Conservation (phyloP, 306 rosid species). For the Prunus campanulata region DNA sequence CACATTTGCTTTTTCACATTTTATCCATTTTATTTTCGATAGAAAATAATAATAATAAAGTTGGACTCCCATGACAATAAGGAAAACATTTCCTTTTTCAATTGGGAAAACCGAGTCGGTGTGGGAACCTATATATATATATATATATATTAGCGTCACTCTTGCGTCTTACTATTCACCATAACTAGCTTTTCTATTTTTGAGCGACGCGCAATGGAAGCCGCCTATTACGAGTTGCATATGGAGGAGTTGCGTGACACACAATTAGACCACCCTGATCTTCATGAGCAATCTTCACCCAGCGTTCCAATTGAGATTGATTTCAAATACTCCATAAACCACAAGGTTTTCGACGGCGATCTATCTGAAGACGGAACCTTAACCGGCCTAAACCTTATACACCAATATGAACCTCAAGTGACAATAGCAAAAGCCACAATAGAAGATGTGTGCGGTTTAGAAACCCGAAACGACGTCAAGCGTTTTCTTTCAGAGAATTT, state of each 20-base stretch:
- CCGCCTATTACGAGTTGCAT: too few relatives aligned
- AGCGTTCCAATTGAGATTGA: not conserved
- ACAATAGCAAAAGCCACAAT: not conserved
- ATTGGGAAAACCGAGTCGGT: too few relatives aligned
- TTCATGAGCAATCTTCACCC: not conserved
- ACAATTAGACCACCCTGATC: not conserved
- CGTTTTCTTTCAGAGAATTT: not conserved
- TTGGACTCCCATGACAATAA: too few relatives aligned
- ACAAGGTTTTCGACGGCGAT: not conserved
- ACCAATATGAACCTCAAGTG: not conserved
- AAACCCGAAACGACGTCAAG: not conserved
- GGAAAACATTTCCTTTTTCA: too few relatives aligned
- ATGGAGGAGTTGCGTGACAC: not conserved
- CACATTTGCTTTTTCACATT: too few relatives aligned
- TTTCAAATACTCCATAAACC: not conserved
- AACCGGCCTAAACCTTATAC: not conserved
- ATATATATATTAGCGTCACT: too few relatives aligned
- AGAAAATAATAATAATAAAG: too few relatives aligned
- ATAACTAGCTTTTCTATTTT: too few relatives aligned
- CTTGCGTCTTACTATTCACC: too few relatives aligned
- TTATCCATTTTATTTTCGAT: too few relatives aligned
- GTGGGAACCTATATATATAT: too few relatives aligned
- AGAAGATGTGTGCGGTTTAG: not conserved
- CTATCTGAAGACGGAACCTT: not conserved
- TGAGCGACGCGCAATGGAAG: too few relatives aligned